Evolutionary conservation across 2,329 filamentous ascomycete genomes (phyloP).

Genomic region (Aspergillus puulaauensis): DNA sequence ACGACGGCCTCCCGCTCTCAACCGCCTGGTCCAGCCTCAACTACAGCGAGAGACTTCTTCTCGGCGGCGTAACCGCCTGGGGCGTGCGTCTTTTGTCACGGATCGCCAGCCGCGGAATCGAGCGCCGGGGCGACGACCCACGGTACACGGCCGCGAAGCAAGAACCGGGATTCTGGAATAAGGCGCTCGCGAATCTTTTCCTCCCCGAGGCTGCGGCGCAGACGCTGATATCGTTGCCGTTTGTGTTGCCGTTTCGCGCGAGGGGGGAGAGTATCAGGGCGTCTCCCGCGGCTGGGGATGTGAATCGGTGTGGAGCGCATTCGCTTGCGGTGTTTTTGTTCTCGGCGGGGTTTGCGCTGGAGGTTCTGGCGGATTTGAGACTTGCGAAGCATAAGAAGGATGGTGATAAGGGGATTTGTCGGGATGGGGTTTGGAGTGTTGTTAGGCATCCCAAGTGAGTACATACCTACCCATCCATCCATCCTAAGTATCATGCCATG

Average conservation of each 20-base stretch:
- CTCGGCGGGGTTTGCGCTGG: constrained; percentile 55
- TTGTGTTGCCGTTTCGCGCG: constrained; percentile 54
- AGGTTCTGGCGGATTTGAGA: constrained; percentile 58
- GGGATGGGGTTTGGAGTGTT: constrained; percentile 62
- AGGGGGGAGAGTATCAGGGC: constrained; percentile 27
- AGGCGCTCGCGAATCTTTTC: constrained; percentile 54
- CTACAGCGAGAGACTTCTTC: constrained; percentile 56
- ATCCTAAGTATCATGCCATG: too few species aligned
- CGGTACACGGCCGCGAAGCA: constrained; percentile 55
- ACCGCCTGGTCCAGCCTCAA: constrained; percentile 50
- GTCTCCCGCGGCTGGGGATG: constrained; percentile 29
- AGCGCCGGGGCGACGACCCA: constrained; percentile 56
- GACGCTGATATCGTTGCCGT: constrained; percentile 57
- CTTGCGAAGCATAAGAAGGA: constrained; percentile 52
- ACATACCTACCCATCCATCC: neutral
- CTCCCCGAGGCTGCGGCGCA: constrained; percentile 59
- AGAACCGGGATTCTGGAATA: constrained; percentile 58
- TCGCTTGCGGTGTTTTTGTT: constrained; percentile 55
- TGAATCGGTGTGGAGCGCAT: neutral
- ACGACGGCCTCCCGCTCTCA: constrained; percentile 46
- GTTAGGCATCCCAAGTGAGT: constrained; percentile 63
- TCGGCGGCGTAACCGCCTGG: constrained; percentile 59
- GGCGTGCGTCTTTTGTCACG: constrained; percentile 57
- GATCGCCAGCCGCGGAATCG: constrained; percentile 49
- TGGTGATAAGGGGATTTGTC: constrained; percentile 43